These are phyloP conservation scores for Hibiscus mutabilis DNA, from an alignment of 345 rosid genomes.

Conservation along the genomic window DNA sequence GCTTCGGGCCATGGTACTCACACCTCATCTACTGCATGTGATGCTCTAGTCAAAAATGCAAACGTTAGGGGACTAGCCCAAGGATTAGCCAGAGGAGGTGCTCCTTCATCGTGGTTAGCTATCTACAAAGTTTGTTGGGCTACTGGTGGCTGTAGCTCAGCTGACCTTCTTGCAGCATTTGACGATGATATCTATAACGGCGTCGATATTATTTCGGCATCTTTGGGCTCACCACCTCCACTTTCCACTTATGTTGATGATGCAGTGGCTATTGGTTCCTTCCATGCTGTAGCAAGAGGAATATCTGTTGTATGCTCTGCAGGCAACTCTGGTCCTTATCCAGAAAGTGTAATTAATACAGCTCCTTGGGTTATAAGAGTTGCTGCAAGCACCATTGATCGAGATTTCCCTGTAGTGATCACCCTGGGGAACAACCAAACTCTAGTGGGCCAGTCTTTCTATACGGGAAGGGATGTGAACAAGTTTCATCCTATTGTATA, in stretches of 20 bases:
- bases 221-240: too few species aligned
- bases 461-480: slow-evolving; percentile 25
- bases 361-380: too few species aligned
- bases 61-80: slow-evolving; percentile 37
- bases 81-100: slow-evolving; percentile 55
- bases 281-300: too few species aligned
- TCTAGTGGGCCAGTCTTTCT: slow-evolving; percentile 36
- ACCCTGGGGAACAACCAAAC: slow-evolving; percentile 43
- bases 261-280: too few species aligned
- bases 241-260: too few species aligned
- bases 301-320: too few species aligned
- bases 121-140: slow-evolving; percentile 43
- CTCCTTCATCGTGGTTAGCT: slow-evolving; percentile 41
- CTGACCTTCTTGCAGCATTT: slow-evolving; percentile 41
- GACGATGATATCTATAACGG: slow-evolving; percentile 42
- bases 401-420: slow-evolving; percentile 47
- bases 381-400: too few species aligned
- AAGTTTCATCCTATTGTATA: slow-evolving; percentile 37
- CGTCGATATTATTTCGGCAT: slow-evolving; percentile 38
- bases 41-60: slow-evolving; percentile 23
- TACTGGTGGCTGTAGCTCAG: slow-evolving; percentile 30
- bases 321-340: too few species aligned
- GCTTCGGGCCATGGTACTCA: slow-evolving; percentile 59
- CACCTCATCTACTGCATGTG: slow-evolving; percentile 56
- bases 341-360: too few species aligned